Base-by-base conservation (phyloP, 495 filamentous ascomycete genomes). In the Penicillium coffeae region DNA sequence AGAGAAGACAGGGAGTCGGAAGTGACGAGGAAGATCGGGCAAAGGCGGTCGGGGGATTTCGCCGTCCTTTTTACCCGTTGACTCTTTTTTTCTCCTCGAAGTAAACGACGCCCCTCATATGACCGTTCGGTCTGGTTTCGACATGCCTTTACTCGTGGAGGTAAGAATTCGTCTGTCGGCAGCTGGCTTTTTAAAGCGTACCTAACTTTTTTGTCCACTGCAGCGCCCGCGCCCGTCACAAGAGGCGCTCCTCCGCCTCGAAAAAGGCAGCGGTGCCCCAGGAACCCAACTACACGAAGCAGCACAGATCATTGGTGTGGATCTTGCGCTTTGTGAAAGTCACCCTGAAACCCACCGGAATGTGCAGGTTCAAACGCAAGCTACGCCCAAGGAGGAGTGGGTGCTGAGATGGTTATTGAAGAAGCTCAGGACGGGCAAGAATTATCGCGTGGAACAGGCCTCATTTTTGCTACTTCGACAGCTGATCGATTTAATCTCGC, bases 331-430 rank as follows among this genome's bases (percentile, higher is more conserved):
- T 19, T 70, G 64, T 43, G 64, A 65, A 7, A 63, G 64, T 40
- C 59, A 71, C 47, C 58, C 64, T 9, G 54, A 65, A 15, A 66
- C 60, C 44, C 59, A 65, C 54, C 55, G 56, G 46, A 42, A 63
- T 56, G 54, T 52, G 45, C 47, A 62, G 35, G 33, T 56, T 21
- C 50, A 57, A 45, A 51, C 42, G 19, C 47, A 62, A 32, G 56
- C 63, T 12, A 67, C 69, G 10, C 73, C 73, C 16, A 77, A 82
- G 63, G 77, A 82, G 52, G 82, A 87, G 64, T 87, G 82, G 82
- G 70, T 84, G 7, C 60, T 86, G 19, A 72, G 77, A 52, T 89
- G 85, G 85, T 60, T 88, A 20, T 69, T 88, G 51, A 84, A 83
- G 58, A 82, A 75, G 53, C 48, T 86, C 13, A 72, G 78, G 40